These are phyloP conservation scores for Leucaena leucocephala DNA, from an alignment of 306 rosid genomes.

Conservation along the genomic window DNA sequence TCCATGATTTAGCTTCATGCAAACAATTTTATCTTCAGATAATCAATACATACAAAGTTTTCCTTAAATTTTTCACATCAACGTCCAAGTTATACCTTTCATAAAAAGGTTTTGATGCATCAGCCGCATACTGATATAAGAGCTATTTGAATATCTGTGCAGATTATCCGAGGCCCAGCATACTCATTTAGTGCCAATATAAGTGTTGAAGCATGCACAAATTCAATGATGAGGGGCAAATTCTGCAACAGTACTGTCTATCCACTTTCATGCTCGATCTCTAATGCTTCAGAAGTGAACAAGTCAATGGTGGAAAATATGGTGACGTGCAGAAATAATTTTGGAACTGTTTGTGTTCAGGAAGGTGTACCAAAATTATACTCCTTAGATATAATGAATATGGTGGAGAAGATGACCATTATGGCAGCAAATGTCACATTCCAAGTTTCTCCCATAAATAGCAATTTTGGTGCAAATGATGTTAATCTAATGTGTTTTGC, in stretches of 20 bases:
- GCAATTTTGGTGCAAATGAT: constrained; percentile 44
- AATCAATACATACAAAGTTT: background rate
- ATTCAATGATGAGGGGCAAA: constrained; percentile 69
- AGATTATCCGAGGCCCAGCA: constrained; percentile 75
- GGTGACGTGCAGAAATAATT: constrained; percentile 64
- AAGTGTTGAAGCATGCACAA: constrained; percentile 82
- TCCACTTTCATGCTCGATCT: constrained; percentile 68
- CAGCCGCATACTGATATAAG: background rate
- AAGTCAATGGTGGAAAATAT: constrained; percentile 48
- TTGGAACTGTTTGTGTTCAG: constrained; percentile 55
- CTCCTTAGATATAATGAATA: constrained; percentile 65
- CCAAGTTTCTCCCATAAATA: constrained; percentile 46
- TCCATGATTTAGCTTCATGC: background rate
- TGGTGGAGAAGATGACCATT: constrained; percentile 70
- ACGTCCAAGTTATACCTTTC: background rate
- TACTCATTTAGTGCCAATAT: constrained; percentile 80
- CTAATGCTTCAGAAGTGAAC: constrained; percentile 41
- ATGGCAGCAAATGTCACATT: constrained; percentile 54
- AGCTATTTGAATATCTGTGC: constrained; percentile 39
- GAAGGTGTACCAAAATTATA: constrained; percentile 58
- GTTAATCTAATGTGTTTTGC: constrained; percentile 67
- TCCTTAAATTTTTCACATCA: background rate
- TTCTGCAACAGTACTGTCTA: constrained; percentile 80
- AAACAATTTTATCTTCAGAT: background rate
- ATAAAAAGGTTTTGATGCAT: background rate